These are phyloP conservation scores for Suillus brevipes DNA, from an alignment of 768 basidiomycete genomes.

Conservation along the genomic window DNA sequence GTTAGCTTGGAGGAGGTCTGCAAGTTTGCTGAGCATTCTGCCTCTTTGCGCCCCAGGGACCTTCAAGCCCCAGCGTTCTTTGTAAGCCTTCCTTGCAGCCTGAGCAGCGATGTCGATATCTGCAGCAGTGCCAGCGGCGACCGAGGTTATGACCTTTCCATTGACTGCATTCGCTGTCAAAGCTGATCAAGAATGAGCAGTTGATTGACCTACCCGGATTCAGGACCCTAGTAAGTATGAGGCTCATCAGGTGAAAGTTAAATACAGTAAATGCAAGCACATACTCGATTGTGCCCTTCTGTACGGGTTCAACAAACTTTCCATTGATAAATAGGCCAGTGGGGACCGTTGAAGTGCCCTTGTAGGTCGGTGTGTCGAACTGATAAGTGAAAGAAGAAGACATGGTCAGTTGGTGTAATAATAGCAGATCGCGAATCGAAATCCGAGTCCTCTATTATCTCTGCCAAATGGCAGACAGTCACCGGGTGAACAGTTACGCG, in stretches of 20 bases:
- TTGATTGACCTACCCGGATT: slow-evolving; percentile 16
- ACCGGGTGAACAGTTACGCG: background rate
- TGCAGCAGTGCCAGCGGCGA: slow-evolving; percentile 35
- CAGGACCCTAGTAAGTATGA: slow-evolving; percentile 12
- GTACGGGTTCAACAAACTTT: slow-evolving; percentile 20
- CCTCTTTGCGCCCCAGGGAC: slow-evolving; percentile 41
- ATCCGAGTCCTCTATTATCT: background rate
- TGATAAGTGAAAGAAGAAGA: slow-evolving; percentile 22
- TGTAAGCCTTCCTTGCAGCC: slow-evolving; percentile 41
- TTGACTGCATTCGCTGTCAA: slow-evolving; percentile 28
- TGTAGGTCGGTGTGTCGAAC: slow-evolving; percentile 27
- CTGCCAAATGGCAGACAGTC: no score
- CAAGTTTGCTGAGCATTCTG: slow-evolving; percentile 48
- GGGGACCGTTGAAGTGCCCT: slow-evolving; percentile 25
- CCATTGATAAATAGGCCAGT: slow-evolving; percentile 47
- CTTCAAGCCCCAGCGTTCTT: slow-evolving; percentile 52
- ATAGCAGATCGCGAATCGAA: background rate
- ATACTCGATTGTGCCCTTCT: slow-evolving; percentile 11
- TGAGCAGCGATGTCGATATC: slow-evolving; percentile 50
- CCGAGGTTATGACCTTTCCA: slow-evolving; percentile 38
- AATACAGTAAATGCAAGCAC: background rate
- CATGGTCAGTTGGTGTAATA: slow-evolving; percentile 1
- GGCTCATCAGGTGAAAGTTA: background rate
- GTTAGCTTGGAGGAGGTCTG: slow-evolving; percentile 50
- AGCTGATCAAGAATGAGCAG: background rate